Base-by-base conservation (phyloP, 176 grass and related monocot species). In the bread wheat (Triticum aestivum) region DNA sequence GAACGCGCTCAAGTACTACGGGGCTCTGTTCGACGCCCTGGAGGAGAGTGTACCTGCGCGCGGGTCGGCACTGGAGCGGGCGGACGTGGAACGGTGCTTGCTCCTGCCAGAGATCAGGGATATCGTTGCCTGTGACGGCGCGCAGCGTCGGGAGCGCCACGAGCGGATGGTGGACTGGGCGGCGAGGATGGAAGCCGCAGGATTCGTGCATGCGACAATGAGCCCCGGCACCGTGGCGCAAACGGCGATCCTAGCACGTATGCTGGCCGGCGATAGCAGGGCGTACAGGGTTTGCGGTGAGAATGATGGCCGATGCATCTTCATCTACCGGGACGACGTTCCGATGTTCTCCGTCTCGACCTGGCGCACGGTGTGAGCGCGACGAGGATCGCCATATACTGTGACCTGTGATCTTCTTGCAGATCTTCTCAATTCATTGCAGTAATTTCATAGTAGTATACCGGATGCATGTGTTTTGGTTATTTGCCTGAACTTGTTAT, bases 41-140 rank as follows among this genome's bases (percentile, higher is more conserved):
- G 90, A 92, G 65, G 81, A 73, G 71, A 78, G 80, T 1, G 78
- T 65, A 3, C 78, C 21, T 41, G 71, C 88, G 6, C 73, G 81
- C 33, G 71, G 65, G n/a, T 88, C 90, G 5, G 41, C 63, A 41
- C 20, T 26, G 9, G 88, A 92, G 35, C 88, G 90, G 1, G 65
- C 27, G 7, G 18, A 27, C 7, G 77, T 91, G 59, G 90, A 97
- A 86, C 86, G 65, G 6, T 17, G 84, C 49, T 35, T 92, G 29
- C 80, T 94, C 21, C 86, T 78, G 1, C 87, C 91, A 69, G 84
- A 94, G 83, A 92, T 97, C 41, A 89, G 47, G 84, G 88, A 90
- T 69, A 89, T 97, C n/a, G 44, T 97, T 20, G 45, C 85, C 7
- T 78, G 63, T 23, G 82, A 91, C 1, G 95, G 92, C 0, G 1